Base-by-base conservation (phyloP, 2,329 filamentous ascomycete species). In the Pseudophaeomoniella oleicola region DNA sequence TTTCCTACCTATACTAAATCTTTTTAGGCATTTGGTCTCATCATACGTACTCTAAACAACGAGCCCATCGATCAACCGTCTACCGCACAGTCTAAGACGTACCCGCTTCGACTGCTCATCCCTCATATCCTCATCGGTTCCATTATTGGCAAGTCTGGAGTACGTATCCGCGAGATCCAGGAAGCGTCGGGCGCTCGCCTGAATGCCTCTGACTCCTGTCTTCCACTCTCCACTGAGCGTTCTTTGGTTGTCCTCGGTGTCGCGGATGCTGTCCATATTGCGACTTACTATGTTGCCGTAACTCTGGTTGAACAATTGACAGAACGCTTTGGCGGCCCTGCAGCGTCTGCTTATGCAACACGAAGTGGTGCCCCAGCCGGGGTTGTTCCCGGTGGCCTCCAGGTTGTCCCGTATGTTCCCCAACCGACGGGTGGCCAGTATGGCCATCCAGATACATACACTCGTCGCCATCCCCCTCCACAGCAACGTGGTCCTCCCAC, bases 191-290 rank as follows among this genome's bases (percentile, higher is more conserved):
- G 92, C 42, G 90, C 90, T 37, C 81, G 92, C 43, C 73, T 98
- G 32, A 98, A 98, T 59, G 90, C 90, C 16, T 98, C 90, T 4
- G 90, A 96, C 58, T 81, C 86, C 4, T 93, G 87, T 55, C 72
- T 98, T 38, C 90, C 90, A 34, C 72, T 94, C 42, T 98, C 90
- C 13, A 93, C 86, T 41, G 90, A 98, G 64, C 83, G 90, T 34
- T 96, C 90, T n/a, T 74, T 98, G 34, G 88, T 98, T 36, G 87
- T 98, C 18, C 85, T 96, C 61, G 90, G 90, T 57, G 90, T 98
- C 40, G 90, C 90, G 37, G 90, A 98, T 64, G 88, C 90, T 40
- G 88, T 98, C 34, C 90, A 98, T 63, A 98, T 98, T 59, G 90
- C 90, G 34, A 94, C 90, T 27, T 98, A 96, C 67, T 98, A 98